Conservation (phyloP, 306 rosid genomes). For the Vachellia pachyceras region DNA sequence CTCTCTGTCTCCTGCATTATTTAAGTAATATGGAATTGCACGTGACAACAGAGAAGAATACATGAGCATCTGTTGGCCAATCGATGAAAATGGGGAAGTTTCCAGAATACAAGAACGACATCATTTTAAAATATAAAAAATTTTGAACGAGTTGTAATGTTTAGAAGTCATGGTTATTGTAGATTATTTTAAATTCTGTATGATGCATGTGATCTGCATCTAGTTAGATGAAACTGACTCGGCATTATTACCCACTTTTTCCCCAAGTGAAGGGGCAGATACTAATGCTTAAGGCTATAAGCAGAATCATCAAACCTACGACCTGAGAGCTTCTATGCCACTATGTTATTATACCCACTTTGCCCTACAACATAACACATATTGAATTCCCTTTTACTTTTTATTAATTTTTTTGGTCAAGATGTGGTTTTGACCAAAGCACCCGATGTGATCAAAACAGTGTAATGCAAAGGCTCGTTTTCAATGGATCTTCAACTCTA, state of each 20-base stretch:
- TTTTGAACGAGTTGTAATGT: background rate
- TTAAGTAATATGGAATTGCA: background rate
- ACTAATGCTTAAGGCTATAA: too few relatives aligned
- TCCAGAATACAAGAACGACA: background rate
- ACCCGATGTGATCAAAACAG: too few relatives aligned
- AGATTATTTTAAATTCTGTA: background rate
- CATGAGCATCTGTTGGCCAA: background rate
- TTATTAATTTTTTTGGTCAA: background rate
- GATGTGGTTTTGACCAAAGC: background rate
- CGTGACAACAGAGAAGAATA: background rate
- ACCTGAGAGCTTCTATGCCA: too few relatives aligned
- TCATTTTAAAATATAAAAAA: background rate
- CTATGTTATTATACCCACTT: background rate
- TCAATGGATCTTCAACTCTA: background rate
- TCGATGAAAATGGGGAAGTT: background rate
- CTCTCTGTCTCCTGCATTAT: background rate
- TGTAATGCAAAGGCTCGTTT: background rate
- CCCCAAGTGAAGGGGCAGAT: too few relatives aligned
- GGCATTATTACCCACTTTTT: too few relatives aligned
- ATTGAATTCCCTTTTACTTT: background rate
- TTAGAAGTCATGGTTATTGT: background rate
- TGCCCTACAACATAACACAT: background rate
- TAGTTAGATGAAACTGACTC: too few relatives aligned
- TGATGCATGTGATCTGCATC: background rate
- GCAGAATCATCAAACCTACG: too few relatives aligned